Evolutionary conservation across 2,329 filamentous ascomycete species (phyloP).

Genomic region (Gaeumannomyces tritici): DNA sequence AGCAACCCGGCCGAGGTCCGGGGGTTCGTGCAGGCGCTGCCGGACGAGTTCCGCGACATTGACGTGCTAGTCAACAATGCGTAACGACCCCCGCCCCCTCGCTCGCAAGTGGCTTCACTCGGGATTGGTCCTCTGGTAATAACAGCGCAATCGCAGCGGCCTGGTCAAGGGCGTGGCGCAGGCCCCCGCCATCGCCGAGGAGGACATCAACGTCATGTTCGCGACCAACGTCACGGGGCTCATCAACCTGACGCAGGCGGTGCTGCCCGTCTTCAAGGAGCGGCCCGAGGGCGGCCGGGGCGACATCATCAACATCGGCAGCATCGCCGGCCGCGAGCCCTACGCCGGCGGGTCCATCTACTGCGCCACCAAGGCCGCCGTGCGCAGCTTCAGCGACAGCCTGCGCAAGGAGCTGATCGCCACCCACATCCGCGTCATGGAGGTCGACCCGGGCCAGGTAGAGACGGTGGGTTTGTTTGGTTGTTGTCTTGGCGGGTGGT

Average conservation of each 20-base stretch:
- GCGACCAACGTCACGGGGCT: slow-evolving; percentile 88
- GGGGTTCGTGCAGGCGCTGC: slow-evolving; percentile 62
- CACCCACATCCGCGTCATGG: slow-evolving; percentile 73
- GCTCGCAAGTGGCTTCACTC: not conserved
- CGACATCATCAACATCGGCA: slow-evolving; percentile 92
- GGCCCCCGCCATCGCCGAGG: slow-evolving; percentile 71
- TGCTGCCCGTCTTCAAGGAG: slow-evolving; percentile 72
- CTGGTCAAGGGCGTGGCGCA: slow-evolving; percentile 82
- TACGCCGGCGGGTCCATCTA: slow-evolving; percentile 85
- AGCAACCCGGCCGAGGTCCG: slow-evolving; percentile 68
- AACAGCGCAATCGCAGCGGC: slow-evolving; percentile 46
- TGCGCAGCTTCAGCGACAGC: slow-evolving; percentile 74
- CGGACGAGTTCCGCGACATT: slow-evolving; percentile 74
- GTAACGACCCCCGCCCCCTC: slow-evolving; percentile 36
- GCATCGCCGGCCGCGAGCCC: slow-evolving; percentile 80
- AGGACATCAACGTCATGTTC: slow-evolving; percentile 83
- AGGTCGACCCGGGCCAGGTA: slow-evolving; percentile 85
- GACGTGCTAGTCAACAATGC: slow-evolving; percentile 94
- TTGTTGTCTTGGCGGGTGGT: not conserved
- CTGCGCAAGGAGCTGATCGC: slow-evolving; percentile 76
- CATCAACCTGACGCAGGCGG: slow-evolving; percentile 92
- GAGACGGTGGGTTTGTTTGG: slow-evolving; percentile 54
- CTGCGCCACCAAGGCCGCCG: slow-evolving; percentile 85
- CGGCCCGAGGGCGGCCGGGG: slow-evolving; percentile 68
- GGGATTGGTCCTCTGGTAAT: too few relatives aligned